Base-by-base conservation (phyloP, 129 eudicot species). In the Centella asiatica region DNA sequence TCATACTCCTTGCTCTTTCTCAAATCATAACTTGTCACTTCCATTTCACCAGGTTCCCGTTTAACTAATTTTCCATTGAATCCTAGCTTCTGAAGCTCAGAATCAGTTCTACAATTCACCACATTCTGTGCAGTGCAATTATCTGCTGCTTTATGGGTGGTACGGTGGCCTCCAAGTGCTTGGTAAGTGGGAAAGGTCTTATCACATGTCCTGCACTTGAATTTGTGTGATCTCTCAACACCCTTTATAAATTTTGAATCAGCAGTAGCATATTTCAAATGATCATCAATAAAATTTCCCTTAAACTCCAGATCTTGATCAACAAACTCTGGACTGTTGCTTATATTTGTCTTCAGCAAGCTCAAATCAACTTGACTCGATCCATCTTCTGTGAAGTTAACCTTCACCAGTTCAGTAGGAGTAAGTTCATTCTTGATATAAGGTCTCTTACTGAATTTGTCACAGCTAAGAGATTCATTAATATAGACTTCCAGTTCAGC, bases 401-500 rank as follows among this genome's bases (percentile, higher is more conserved):
- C 67, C 51, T 66, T 48, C 48, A 74, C 72, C 60, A 49, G 6
- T 56, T 62, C 65, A 22, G 58, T 34, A 40, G 63, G 69, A 58
- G 1, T 58, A 9, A 36, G 3, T 58, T 5, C 12, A 14, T 55
- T 55, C 59, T 52, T 52, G 34, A 17, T 54, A 54, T 28, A 36
- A 54, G 18, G 7, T 19, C 34, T 28, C 52, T 70, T 76, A 68
- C 66, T 70, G 42, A 44, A 51, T 37, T 40, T 46, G 17, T 47
- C 67, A 63, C 39, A 60, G 40, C 47, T 46, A 68, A 33, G 46
- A 66, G 70, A 66, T 33, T 56, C 81, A 58, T 72, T 70, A 51
- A 60, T 76, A 44, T 79, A 76, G 68, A 62, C 73, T 64, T 62
- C 79, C 45, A 73, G 24, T 24, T 64, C 81, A 68, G 64, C 75